Evolutionary conservation across 2,329 filamentous ascomycete genomes (phyloP).

Genomic region (Colletotrichum eleusines): DNA sequence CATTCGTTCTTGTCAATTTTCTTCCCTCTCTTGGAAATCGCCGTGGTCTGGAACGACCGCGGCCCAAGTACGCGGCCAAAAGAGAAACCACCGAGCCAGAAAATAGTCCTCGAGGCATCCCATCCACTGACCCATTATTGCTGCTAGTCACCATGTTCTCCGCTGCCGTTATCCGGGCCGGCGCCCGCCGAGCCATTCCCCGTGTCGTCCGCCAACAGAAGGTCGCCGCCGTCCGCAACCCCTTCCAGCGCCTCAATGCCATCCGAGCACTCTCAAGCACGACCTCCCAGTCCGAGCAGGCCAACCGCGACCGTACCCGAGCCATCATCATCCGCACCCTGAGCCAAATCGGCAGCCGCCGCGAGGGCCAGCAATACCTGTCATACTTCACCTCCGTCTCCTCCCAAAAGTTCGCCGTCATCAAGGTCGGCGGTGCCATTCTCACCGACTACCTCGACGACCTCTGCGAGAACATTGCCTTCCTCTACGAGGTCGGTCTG

Average conservation of each 20-base stretch:
- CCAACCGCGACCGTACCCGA: conserved; percentile 72
- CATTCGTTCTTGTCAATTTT: not conserved
- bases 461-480: conserved; percentile 87
- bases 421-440: conserved; percentile 97
- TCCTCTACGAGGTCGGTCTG: conserved; percentile 93
- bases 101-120: no score
- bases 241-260: conserved; percentile 42
- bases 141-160: conserved; percentile 56
- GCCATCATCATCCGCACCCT: conserved; percentile 90
- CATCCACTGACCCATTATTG: conserved; percentile 15
- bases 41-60: not conserved
- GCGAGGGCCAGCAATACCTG: conserved; percentile 97
- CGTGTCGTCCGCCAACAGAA: conserved; percentile 44
- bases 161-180: conserved; percentile 58
- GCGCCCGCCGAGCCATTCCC: conserved; percentile 56
- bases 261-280: conserved; percentile 49
- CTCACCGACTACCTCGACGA: conserved; percentile 94
- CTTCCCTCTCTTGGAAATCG: not conserved
- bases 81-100: no score
- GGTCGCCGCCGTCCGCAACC: conserved; percentile 44
- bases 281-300: conserved; percentile 49
- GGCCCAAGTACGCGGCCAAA: not conserved
- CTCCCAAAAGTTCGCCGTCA: conserved; percentile 96
- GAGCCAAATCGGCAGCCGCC: conserved; percentile 95
- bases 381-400: conserved; percentile 97